These are phyloP conservation scores for Verticillium klebahnii DNA, from an alignment of 2,329 filamentous ascomycete species.

Conservation along the genomic window DNA sequence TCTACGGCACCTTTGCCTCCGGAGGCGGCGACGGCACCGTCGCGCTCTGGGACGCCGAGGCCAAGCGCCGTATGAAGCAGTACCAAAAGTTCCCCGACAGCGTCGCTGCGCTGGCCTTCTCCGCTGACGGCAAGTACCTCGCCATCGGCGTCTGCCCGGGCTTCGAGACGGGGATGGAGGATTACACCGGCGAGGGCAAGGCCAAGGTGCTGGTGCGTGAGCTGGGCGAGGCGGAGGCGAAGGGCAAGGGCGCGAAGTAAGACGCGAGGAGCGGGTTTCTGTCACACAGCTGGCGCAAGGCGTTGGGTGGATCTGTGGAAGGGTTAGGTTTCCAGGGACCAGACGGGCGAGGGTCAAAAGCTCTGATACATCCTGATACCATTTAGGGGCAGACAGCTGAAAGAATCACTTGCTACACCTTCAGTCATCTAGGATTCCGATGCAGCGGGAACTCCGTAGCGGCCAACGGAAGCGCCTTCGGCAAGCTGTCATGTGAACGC, in stretches of 20 bases:
- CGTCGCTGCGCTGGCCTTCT: constrained; percentile 74
- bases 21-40: constrained; percentile 88
- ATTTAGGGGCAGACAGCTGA: neutral
- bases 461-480: neutral
- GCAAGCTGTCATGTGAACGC: neutral
- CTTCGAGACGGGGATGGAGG: constrained; percentile 82
- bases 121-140: constrained; percentile 68
- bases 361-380: neutral
- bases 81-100: constrained; percentile 81
- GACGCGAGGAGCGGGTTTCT: neutral
- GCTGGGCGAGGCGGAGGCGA: constrained; percentile 81
- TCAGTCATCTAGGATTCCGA: neutral
- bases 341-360: neutral
- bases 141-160: constrained; percentile 80
- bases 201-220: constrained; percentile 79
- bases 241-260: constrained; percentile 73
- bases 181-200: constrained; percentile 66
- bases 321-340: neutral
- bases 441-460: neutral
- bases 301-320: neutral
- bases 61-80: constrained; percentile 83
- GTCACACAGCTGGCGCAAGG: constrained; percentile 3
- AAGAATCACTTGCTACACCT: neutral
- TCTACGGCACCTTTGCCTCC: constrained; percentile 79
- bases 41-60: constrained; percentile 88